Percentiles rank a stretch among this genome's conserved stretches.
Conservation (phyloP, 2,329 filamentous ascomycete genomes). For the Cercospora berteroae region DNA sequence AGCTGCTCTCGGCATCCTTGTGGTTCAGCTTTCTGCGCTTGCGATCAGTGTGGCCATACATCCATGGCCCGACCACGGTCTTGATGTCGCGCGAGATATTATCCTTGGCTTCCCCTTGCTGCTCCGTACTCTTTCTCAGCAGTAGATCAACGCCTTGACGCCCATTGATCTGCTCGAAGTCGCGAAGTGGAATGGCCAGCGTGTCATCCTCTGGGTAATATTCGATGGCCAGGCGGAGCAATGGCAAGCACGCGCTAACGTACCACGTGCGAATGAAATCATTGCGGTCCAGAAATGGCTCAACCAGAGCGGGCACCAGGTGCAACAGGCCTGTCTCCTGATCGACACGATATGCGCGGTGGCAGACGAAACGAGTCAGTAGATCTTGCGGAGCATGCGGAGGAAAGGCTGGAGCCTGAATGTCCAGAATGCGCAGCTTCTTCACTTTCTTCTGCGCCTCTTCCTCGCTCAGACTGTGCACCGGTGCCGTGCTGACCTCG, state of each 20-base stretch:
- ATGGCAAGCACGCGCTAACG: slow-evolving; percentile 65
- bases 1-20: slow-evolving; percentile 5
- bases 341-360: slow-evolving; percentile 67
- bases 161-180: slow-evolving; percentile 63
- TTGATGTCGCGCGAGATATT: slow-evolving; percentile 61
- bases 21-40: slow-evolving; percentile 41
- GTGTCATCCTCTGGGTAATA: slow-evolving; percentile 58
- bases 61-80: slow-evolving; percentile 70
- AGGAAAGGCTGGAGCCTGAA: slow-evolving; percentile 53
- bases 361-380: slow-evolving; percentile 64
- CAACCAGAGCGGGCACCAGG: slow-evolving; percentile 65
- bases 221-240: slow-evolving; percentile 66
- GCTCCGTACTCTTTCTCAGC: slow-evolving; percentile 52
- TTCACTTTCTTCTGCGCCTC: slow-evolving; percentile 63
- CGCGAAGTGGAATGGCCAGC: slow-evolving; percentile 60
- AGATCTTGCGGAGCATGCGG: slow-evolving; percentile 53
- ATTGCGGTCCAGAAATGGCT: slow-evolving; percentile 64
- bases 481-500: slow-evolving; percentile 54
- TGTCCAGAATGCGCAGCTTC: slow-evolving; percentile 62
- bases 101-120: slow-evolving; percentile 29
- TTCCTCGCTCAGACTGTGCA: slow-evolving; percentile 60
- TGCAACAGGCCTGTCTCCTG: slow-evolving; percentile 68
- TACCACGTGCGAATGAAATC: slow-evolving; percentile 65
- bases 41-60: slow-evolving; percentile 64
- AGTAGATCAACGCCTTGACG: slow-evolving; percentile 60